These are phyloP conservation scores for Glutinoglossum americanum DNA, from an alignment of 495 filamentous ascomycete species.

Conservation along the genomic window DNA sequence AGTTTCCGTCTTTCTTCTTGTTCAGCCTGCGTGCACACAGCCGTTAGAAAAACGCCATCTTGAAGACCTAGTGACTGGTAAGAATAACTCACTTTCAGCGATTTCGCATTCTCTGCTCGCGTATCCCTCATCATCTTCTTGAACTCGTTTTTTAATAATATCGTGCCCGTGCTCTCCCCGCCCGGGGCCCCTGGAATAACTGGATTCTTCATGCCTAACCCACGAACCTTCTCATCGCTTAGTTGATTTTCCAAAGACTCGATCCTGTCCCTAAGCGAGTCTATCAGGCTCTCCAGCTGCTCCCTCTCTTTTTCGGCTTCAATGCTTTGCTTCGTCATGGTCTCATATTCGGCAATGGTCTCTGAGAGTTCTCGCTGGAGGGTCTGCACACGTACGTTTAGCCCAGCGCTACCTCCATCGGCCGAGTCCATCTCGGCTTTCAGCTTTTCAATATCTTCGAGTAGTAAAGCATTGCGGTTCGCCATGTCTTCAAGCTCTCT, in stretches of 20 bases:
- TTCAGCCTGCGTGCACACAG: slow-evolving; percentile 29
- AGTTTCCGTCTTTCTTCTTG: slow-evolving; percentile 50
- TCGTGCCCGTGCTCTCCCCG: slow-evolving; percentile 40
- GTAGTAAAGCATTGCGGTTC: slow-evolving; percentile 32
- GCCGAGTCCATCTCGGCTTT: slow-evolving; percentile 23
- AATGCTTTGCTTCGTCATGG: slow-evolving; percentile 66
- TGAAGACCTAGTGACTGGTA: slow-evolving; percentile 1
- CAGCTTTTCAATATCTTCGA: slow-evolving; percentile 33
- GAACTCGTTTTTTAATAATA: slow-evolving; percentile 60
- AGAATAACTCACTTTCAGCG: slow-evolving; percentile 35
- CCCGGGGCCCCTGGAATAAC: slow-evolving; percentile 15
- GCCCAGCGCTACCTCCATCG: slow-evolving; percentile 18
- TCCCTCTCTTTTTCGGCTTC: slow-evolving; percentile 72
- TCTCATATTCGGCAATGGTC: slow-evolving; percentile 69
- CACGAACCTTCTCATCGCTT: slow-evolving; percentile 48
- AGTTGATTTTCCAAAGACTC: slow-evolving; percentile 46
- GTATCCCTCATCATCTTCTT: slow-evolving; percentile 83
- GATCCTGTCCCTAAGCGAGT: slow-evolving; percentile 43
- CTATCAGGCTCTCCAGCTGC: slow-evolving; percentile 50
- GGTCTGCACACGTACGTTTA: slow-evolving; percentile 33
- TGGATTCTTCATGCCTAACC: slow-evolving; percentile 41
- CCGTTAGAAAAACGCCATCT: not conserved
- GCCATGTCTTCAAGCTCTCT: slow-evolving; percentile 45
- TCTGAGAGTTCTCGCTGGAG: slow-evolving; percentile 63
- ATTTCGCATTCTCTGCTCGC: slow-evolving; percentile 45